Conservation (phyloP, 306 rosid species). For the Trichosanthes truncata region DNA sequence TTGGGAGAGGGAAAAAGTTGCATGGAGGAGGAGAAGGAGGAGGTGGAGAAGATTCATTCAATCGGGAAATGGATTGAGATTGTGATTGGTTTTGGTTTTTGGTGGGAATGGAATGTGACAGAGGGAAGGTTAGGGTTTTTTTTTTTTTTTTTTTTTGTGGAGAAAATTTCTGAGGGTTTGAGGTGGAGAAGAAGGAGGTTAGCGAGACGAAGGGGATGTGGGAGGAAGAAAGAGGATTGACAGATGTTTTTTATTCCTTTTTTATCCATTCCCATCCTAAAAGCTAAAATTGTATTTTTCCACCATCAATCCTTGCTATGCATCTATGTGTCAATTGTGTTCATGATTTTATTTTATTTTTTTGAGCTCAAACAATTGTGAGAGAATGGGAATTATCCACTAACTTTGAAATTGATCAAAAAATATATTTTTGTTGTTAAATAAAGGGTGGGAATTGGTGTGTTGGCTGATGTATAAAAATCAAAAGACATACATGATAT, state of each 20-base stretch:
- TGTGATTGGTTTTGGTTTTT: background rate
- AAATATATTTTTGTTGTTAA: no score
- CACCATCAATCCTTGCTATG: background rate
- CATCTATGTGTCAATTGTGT: no score
- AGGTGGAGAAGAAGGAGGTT: slow-evolving; percentile 3
- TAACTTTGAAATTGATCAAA: no score
- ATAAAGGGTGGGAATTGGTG: no score
- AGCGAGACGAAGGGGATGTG: background rate
- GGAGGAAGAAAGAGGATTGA: background rate
- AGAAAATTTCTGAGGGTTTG: background rate
- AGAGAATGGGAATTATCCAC: no score
- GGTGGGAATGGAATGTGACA: background rate
- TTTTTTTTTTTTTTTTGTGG: background rate
- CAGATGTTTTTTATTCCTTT: background rate
- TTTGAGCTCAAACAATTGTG: no score
- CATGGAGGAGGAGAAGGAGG: background rate
- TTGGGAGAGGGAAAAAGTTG: background rate
- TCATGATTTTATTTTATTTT: no score
- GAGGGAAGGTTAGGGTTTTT: background rate
- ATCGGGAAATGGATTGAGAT: background rate
- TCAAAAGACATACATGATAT: no score
- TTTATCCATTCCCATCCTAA: background rate
- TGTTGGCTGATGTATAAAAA: no score
- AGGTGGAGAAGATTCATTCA: background rate
- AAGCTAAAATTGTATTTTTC: background rate